Base-by-base conservation (phyloP, 2,329 filamentous ascomycete species). In the Alternaria sp. region DNA sequence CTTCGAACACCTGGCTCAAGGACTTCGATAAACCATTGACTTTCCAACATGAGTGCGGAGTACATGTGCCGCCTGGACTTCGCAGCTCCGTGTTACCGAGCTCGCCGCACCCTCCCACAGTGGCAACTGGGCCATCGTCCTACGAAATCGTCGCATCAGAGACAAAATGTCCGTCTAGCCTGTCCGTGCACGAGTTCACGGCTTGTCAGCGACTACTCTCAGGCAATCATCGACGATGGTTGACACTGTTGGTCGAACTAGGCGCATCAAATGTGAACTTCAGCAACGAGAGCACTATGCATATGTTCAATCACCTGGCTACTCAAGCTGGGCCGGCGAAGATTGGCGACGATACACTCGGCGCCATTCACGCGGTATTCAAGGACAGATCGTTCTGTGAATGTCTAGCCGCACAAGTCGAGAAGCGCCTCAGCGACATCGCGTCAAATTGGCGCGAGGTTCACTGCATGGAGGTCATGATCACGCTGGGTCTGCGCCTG, bases 251-350 rank as follows among this genome's bases (percentile, higher is more conserved):
- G 0, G 55, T 80, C 0, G 84, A 87, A 60, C 71, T 87, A 3
- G 84, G 78, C 0, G 80, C 82, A 0, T 81, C 84, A 78, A 84
- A 22, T 59, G 51, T 92, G 3, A 89, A 90, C 64, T 85, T 90
- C 63, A 85, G 84, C 50, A 83, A 80, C 2, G 81, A 85, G 44
- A 78, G 81, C 1, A 85, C 85, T 0, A 78, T 80, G 11, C 56
- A 78, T 0, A 65, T 90, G 0, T 70, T 91, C 4, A 76, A 77
- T 4, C 83, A 85, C 11, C 77, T 90, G 4, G 79, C 82, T 1
- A 64, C 84, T 0, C 85, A 90, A 64, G 82, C 80, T 3, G 89
- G 89, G 0, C 87, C 87, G 69, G 71, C 6, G 74, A 30, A 30
- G 28, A 77, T n/a, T 32, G 43, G 32, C 1, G 34, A 65, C 3